These are phyloP conservation scores for Acanthamoeba comandoni DNA, from an alignment of 208 protist species.

Conservation along the genomic window DNA sequence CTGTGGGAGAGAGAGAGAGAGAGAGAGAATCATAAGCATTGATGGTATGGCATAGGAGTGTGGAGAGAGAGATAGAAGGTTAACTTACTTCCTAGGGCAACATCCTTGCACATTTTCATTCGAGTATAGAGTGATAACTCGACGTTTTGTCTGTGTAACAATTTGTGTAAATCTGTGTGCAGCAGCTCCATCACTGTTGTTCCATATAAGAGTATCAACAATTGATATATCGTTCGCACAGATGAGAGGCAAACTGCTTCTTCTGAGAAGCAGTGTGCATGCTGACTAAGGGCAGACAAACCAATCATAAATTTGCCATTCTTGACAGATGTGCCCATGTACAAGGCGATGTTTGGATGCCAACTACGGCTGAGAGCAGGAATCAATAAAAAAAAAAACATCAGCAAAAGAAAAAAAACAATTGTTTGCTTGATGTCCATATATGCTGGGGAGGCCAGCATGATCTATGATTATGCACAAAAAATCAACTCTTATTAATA, in stretches of 20 bases:
- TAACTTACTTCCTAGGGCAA: slow-evolving; percentile 57
- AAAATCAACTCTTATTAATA: no score
- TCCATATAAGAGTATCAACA: not conserved
- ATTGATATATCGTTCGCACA: not conserved
- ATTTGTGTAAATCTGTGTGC: slow-evolving; percentile 56
- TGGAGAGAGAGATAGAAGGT: not conserved
- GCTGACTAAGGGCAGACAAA: not conserved
- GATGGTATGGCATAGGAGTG: not conserved
- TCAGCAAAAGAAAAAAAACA: slow-evolving; percentile 3
- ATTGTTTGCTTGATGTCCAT: not conserved
- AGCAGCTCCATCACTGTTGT: slow-evolving; percentile 71
- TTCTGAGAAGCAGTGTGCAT: not conserved
- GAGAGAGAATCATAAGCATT: not conserved
- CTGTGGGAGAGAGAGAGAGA: no score
- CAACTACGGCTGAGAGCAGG: slow-evolving; percentile 14
- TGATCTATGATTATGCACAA: no score
- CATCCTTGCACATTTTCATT: slow-evolving; percentile 75
- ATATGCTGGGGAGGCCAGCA: not conserved
- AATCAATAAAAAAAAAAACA: no score
- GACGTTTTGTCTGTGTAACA: slow-evolving; percentile 29
- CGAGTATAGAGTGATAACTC: slow-evolving; percentile 43
- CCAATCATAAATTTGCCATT: slow-evolving; percentile 54
- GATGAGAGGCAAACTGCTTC: not conserved
- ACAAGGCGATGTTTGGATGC: slow-evolving; percentile 60
- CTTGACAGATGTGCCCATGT: slow-evolving; percentile 67